A percentile compares a stretch with the other conserved stretches of the same genome.
Conservation (phyloP, 768 basidiomycete species). For the Boletus subparvulus region DNA sequence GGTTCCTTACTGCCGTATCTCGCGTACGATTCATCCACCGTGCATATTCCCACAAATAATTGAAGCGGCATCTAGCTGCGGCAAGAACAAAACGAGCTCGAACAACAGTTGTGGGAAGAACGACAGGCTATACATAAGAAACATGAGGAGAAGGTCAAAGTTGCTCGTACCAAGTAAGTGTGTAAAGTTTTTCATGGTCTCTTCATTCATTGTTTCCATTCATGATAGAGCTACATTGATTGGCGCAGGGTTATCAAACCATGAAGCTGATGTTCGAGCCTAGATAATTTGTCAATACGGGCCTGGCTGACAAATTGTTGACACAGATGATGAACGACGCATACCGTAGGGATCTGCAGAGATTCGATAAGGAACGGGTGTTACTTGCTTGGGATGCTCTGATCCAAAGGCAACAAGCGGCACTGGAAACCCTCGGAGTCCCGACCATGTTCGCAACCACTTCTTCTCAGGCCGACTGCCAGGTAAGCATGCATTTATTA, state of each 20-base stretch:
- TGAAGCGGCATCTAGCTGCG: slow-evolving; percentile 51
- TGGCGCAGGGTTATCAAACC: slow-evolving; percentile 61
- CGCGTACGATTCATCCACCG: slow-evolving; percentile 42
- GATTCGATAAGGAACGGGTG: slow-evolving; percentile 69
- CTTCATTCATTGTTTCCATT: slow-evolving; percentile 2
- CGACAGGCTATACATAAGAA: slow-evolving; percentile 58
- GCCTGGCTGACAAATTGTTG: slow-evolving; percentile 16
- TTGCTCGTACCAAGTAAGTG: slow-evolving; percentile 63
- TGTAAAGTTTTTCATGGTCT: neutral
- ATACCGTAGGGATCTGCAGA: slow-evolving; percentile 61
- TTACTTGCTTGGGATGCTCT: slow-evolving; percentile 77
- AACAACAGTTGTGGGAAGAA: slow-evolving; percentile 67
- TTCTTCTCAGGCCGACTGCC: slow-evolving; percentile 45
- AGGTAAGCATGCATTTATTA: slow-evolving; percentile 44
- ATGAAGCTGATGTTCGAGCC: slow-evolving; percentile 48
- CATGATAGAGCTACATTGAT: slow-evolving; percentile 61
- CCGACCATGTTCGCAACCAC: slow-evolving; percentile 70
- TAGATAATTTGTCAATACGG: slow-evolving; percentile 2
- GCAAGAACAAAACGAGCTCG: slow-evolving; percentile 67
- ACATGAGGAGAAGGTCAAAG: slow-evolving; percentile 70
- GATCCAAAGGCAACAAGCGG: slow-evolving; percentile 65
- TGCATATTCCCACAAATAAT: slow-evolving; percentile 1
- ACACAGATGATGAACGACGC: slow-evolving; percentile 62
- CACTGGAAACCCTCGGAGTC: slow-evolving; percentile 58
- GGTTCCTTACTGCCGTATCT: slow-evolving; percentile 48